A percentile compares a stretch with the other conserved stretches of the same genome.
These are phyloP conservation scores for Raphanus raphanistrum DNA, from an alignment of 345 rosid species.

Conservation along the genomic window DNA sequence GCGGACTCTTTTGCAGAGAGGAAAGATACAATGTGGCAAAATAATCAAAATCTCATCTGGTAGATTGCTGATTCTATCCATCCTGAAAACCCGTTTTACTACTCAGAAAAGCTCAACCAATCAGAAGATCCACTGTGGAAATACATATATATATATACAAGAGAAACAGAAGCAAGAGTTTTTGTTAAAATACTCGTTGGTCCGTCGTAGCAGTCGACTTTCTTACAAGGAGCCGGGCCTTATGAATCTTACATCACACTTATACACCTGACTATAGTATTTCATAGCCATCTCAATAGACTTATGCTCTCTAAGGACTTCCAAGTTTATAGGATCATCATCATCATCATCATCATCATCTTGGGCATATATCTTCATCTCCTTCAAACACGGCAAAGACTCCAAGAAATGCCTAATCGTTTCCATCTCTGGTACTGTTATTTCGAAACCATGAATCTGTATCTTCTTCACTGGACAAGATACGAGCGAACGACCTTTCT, in stretches of 20 bases:
- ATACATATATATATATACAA: no score
- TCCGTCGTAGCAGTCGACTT: not conserved
- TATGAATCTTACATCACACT: not conserved
- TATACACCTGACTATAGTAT: not conserved
- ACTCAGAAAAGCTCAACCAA: no score
- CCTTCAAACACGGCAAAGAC: slow-evolving; percentile 7
- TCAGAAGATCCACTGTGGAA: no score
- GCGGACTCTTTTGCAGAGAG: no score
- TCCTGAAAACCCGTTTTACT: no score
- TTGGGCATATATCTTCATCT: not conserved
- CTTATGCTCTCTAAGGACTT: not conserved
- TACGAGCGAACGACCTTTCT: slow-evolving; percentile 1
- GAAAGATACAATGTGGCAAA: no score
- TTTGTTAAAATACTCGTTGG: no score
- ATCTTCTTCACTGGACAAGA: slow-evolving; percentile 4
- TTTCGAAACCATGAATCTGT: not conserved
- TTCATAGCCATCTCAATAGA: not conserved
- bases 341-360: not conserved
- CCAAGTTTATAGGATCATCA: not conserved
- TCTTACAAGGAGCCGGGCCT: not conserved
- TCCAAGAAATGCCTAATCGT: slow-evolving; percentile 1
- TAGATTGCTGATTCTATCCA: no score
- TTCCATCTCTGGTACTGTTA: not conserved
- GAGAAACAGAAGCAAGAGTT: no score
- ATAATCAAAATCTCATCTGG: no score